phyloP scores from a whole-genome alignment of 352 stramenopile species.

The Phytophthora sojae region DNA sequence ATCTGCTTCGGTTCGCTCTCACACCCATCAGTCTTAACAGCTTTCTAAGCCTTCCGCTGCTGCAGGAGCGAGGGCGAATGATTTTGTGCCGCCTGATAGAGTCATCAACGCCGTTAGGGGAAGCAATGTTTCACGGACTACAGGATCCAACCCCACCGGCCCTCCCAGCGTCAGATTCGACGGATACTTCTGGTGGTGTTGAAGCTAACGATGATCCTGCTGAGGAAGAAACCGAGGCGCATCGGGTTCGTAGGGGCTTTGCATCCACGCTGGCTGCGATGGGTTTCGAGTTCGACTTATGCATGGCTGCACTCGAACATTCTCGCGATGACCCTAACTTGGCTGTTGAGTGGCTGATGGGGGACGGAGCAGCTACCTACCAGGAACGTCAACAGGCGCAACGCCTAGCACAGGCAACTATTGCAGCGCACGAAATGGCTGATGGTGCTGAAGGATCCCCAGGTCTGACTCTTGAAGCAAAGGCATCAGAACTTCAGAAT shows the following conservation, averaged over 20 bases:
- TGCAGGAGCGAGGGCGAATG: slow-evolving; percentile 87
- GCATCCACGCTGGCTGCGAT: slow-evolving; percentile 86
- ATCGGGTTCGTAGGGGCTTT: slow-evolving; percentile 77
- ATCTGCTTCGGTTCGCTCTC: slow-evolving; percentile 67
- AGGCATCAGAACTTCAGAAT: slow-evolving; percentile 72
- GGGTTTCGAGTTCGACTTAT: slow-evolving; percentile 91
- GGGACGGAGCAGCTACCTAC: slow-evolving; percentile 70
- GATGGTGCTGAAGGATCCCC: slow-evolving; percentile 22
- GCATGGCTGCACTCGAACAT: slow-evolving; percentile 83
- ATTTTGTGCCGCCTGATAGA: slow-evolving; percentile 88
- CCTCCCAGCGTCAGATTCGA: slow-evolving; percentile 25
- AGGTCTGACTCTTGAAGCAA: slow-evolving; percentile 57
- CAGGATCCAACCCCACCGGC: slow-evolving; percentile 58
- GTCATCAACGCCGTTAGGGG: slow-evolving; percentile 77
- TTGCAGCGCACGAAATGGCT: slow-evolving; percentile 40
- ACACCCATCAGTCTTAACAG: slow-evolving; percentile 69
- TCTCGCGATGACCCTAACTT: slow-evolving; percentile 85
- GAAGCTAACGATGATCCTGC: slow-evolving; percentile 62
- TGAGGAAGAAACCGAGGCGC: slow-evolving; percentile 79
- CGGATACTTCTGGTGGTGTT: slow-evolving; percentile 2
- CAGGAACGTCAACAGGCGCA: slow-evolving; percentile 75
- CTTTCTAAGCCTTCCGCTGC: slow-evolving; percentile 77
- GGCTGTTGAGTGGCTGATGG: slow-evolving; percentile 90
- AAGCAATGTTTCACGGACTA: slow-evolving; percentile 81
- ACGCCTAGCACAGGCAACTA: slow-evolving; percentile 54